Base-by-base conservation (phyloP, 2,329 filamentous ascomycete species). In the Periconia macrospinosa region DNA sequence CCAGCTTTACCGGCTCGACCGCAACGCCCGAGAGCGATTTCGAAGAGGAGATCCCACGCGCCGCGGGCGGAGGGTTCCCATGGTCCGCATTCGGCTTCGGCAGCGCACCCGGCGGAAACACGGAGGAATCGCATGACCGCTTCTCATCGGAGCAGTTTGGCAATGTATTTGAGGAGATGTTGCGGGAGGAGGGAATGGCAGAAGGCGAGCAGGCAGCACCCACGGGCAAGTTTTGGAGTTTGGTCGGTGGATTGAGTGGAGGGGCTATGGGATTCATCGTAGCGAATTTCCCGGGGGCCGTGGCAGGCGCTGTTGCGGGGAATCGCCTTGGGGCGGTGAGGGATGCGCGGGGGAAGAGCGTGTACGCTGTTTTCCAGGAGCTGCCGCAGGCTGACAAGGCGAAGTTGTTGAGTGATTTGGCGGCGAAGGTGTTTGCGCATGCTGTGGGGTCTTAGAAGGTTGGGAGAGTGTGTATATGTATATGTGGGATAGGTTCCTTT, bases 241-340 rank as follows among this genome's bases (percentile, higher is more conserved):
- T 97, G 58, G 71, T 97, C 1, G 94, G 94, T 2, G 92, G 91
- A 1, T 74, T 93, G 41, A 94, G 91, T 68, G 94, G 94, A 30
- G 93, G 88, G 13, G 90, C 91, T 2, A 83, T 99, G 72, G 94
- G 94, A 0, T 97, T 97, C 74, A 99, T 99, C 62, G 83, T 97
- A 23, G 94, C 88, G 27, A 97, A 97, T 71, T 85, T 97, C 46
- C 90, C 93, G 0, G 94, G 94, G 0, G 83, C 93, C 67, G 75
- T 97, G 37, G 93, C 93, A 0, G 94, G 94, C 2, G 91, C 91
- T 2, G 92, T 97, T 2, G 93, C 92, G 0, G 94, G 94, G 11
- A 97, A 97, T 76, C 79, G 92, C 48, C 76, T 97, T n/a, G 94
- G 94, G 1, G 90, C 91, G 7, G 85, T 99, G 18, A 82, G 94